Base-by-base conservation (phyloP, 257 asterid genomes). In the Marsdenia floribunda region DNA sequence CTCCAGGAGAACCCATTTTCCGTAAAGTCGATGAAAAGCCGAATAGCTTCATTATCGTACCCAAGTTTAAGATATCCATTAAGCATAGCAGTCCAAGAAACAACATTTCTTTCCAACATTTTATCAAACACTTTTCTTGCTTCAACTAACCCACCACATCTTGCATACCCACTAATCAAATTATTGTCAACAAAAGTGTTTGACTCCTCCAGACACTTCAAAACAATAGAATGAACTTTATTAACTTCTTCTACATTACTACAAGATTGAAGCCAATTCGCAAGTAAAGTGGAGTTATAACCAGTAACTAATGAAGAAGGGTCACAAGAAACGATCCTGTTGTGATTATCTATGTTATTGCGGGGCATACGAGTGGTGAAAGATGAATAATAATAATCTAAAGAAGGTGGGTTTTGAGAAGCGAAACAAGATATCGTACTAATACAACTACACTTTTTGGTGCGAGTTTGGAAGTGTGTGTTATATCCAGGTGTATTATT, bases 41-140 rank as follows among this genome's bases (percentile, higher is more conserved):
- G 76, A 72, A 83, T 24, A 70, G 92, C 97, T 67, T 88, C 92
- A 22, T 77, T 49, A 3, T 77, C 77, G 0, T 81, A 79, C 29
- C 93, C 93, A 77, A 83, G 82, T 75, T 71, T 87, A 70, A 84
- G 81, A 80, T 93, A 93, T 76, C 96, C 98, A 76, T 93, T 90
- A 75, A 93, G 88, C 97, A 93, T 86, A 60, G 97, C 96, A 52
- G 96, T 93, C 98, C 98, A 93, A 49, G 98, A 91, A 74, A 93
- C 92, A 52, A 93, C 90, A 68, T 82, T 90, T 81, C 85, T 87
- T 65, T 85, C 91, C 46, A 29, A 74, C 98, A 93, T 93, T 55
- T 77, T 47, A 81, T 93, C 96, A 73, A 93, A 93, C 86, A 93
- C 91, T 73, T 74, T 72, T 21, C 96, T 89, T 38, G 97, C 96